A percentile compares a stretch with the other conserved stretches of the same genome.
These are phyloP conservation scores for Ceratobasidium sp. DNA, from an alignment of 1,284 basidiomycete genomes.

Conservation along the genomic window DNA sequence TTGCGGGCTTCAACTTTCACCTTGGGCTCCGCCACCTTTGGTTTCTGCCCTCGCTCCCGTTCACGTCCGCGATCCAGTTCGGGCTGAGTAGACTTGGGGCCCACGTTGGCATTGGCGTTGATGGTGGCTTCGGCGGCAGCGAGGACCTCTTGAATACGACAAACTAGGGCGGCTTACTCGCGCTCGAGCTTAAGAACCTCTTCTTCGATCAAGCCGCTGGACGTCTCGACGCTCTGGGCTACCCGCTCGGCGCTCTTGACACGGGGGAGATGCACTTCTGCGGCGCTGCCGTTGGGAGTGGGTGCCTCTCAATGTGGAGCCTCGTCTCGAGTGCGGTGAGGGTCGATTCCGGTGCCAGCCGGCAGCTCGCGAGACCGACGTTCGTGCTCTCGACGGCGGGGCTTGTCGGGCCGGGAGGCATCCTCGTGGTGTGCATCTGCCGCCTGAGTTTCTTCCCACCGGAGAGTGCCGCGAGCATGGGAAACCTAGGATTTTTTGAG, in stretches of 20 bases:
- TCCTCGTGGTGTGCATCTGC: not conserved
- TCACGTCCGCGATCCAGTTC: slow-evolving; percentile 29
- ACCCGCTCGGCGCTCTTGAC: slow-evolving; percentile 19
- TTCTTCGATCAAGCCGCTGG: slow-evolving; percentile 1
- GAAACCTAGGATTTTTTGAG: not conserved
- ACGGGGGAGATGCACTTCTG: slow-evolving; percentile 13
- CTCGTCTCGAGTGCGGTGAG: not conserved
- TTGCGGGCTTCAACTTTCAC: slow-evolving; percentile 33
- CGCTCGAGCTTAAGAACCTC: slow-evolving; percentile 33
- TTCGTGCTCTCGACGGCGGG: slow-evolving; percentile 23
- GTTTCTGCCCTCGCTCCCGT: slow-evolving; percentile 29
- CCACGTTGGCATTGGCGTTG: slow-evolving; percentile 3
- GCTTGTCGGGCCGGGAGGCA: not conserved
- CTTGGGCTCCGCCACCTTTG: slow-evolving; percentile 16
- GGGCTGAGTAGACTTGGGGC: not conserved
- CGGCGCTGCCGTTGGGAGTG: not conserved
- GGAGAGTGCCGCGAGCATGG: slow-evolving; percentile 1
- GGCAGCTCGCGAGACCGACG: not conserved
- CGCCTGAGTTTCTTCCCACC: slow-evolving; percentile 1
- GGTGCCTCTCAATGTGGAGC: not conserved
- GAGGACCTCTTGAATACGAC: slow-evolving; percentile 39
- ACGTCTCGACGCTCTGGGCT: slow-evolving; percentile 8
- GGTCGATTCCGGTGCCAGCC: not conserved
- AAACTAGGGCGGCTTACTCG: slow-evolving; percentile 29
- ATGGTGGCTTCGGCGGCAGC: slow-evolving; percentile 31